These are phyloP conservation scores for Cryptosporidium sp. DNA, from an alignment of 169 alveolate genomes.

Conservation along the genomic window DNA sequence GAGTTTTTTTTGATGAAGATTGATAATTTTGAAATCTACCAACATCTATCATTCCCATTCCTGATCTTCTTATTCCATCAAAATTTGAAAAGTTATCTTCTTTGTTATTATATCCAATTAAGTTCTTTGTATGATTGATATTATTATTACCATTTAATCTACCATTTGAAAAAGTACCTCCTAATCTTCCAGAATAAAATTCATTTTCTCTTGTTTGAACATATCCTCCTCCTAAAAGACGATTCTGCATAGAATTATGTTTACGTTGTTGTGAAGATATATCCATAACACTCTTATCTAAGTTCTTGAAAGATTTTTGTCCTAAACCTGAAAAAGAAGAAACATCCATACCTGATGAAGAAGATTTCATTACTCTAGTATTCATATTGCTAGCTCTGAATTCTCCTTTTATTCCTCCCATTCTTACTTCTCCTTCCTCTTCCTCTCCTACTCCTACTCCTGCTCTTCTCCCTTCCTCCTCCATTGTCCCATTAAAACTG, in stretches of 20 bases:
- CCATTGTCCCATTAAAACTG: neutral
- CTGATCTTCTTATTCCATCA: too few species aligned
- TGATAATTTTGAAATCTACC: neutral
- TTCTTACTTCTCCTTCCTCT: too few species aligned
- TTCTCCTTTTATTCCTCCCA: too few species aligned
- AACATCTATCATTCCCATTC: neutral
- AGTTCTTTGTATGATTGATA: too few species aligned
- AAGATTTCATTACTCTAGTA: neutral
- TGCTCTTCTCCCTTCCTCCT: neutral
- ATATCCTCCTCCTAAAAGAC: neutral
- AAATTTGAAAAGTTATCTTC: neutral
- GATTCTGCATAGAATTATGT: neutral
- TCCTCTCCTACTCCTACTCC: too few species aligned
- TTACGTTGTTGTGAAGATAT: too few species aligned
- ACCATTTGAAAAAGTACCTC: too few species aligned
- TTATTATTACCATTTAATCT: neutral
- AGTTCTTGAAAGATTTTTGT: neutral
- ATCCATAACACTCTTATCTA: neutral
- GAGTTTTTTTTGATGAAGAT: neutral
- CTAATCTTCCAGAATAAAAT: neutral
- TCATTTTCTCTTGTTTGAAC: neutral
- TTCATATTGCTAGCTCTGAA: neutral
- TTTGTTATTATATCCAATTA: too few species aligned
- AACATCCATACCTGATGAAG: neutral
- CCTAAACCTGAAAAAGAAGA: neutral